phyloP scores from a whole-genome alignment of 2,329 filamentous ascomycete species.

The Fusarium miscanthi region DNA sequence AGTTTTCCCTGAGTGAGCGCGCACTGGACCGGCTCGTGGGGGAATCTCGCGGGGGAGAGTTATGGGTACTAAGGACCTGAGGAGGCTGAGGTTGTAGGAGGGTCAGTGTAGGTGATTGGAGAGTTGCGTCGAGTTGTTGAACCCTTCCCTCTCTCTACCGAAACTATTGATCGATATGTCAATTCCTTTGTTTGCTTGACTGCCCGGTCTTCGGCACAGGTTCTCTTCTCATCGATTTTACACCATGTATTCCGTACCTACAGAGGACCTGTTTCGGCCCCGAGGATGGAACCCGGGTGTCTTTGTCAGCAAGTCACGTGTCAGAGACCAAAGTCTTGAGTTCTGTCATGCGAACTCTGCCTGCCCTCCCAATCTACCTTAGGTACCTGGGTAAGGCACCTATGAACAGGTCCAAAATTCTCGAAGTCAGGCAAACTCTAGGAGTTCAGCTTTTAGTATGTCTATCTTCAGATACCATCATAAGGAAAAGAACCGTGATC shows the following conservation, averaged over 20 bases:
- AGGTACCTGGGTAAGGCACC: not conserved
- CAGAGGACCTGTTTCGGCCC: constrained; percentile 26
- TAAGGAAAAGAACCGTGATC: not conserved
- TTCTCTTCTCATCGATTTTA: constrained; percentile 20
- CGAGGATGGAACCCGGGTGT: not conserved
- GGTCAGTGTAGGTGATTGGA: not conserved
- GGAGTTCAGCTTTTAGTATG: not conserved
- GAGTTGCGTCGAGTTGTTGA: not conserved
- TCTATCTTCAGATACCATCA: not conserved
- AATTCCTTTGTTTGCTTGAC: constrained; percentile 1
- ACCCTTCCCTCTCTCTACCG: not conserved
- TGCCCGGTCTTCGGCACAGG: constrained; percentile 2
- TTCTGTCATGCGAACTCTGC: not conserved
- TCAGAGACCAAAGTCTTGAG: not conserved
- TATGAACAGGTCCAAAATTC: not conserved
- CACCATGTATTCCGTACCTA: constrained; percentile 38
- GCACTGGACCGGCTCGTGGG: constrained; percentile 32
- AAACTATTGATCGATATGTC: not conserved
- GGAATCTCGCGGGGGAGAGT: constrained; percentile 28
- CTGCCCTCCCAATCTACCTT: not conserved
- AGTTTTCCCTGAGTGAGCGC: constrained; percentile 48
- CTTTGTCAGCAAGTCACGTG: constrained; percentile 40
- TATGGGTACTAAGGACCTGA: constrained; percentile 39
- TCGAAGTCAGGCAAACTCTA: not conserved
- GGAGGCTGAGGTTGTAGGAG: constrained; percentile 22